Base-by-base conservation (phyloP, 192 early-diverging fungal species). In the Entophlyctis luteolus region DNA sequence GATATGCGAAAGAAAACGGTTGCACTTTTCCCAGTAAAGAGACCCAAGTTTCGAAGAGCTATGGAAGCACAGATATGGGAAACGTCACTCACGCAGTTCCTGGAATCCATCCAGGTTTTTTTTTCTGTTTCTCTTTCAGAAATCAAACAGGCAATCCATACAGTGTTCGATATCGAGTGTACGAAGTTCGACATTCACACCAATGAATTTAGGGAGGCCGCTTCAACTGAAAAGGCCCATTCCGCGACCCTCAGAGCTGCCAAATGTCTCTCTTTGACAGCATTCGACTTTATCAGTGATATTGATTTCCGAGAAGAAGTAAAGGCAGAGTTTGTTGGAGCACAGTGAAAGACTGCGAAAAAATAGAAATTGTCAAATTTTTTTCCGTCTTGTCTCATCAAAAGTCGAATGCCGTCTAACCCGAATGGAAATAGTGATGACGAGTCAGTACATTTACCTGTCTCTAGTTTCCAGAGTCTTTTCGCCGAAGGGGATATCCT, bases 31-130 rank as follows among this genome's bases (percentile, higher is more conserved):
- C 69, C 4, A 45, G 31, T 18, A 39, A 55, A 34, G 47, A 67
- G 20, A 57, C 39, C 20, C 68, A 71, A 32, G 29, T n/a, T 36
- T 52, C 63, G 18, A 65, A 59, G 42, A 37, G 48, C 70, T n/a
- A 67, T 58, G 90, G 84, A 0, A 81, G 79, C 4, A 87, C 90
- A 2, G 90, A 90, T 71, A 85, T 90, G 76, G 90, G 89, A 32
- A 90, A 91, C 49, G 76, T 90, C 34, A 82, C 83, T n/a, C 81
- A 88, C 22, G 69, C 68, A 29, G 79, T 86, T 8, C 86, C 89
- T 33, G 81, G 83, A 3, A 72, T 86, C 59, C 88, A 89, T 55
- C 67, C 68, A 12, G 37, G 63, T 66, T 25, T 0, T 3, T 54
- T 42, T 1, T 55, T 42, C 10, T 42, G 8, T 42, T n/a, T n/a